phyloP scores from a whole-genome alignment of 202 grass and related monocot genomes.

The Panicum virgatum region DNA sequence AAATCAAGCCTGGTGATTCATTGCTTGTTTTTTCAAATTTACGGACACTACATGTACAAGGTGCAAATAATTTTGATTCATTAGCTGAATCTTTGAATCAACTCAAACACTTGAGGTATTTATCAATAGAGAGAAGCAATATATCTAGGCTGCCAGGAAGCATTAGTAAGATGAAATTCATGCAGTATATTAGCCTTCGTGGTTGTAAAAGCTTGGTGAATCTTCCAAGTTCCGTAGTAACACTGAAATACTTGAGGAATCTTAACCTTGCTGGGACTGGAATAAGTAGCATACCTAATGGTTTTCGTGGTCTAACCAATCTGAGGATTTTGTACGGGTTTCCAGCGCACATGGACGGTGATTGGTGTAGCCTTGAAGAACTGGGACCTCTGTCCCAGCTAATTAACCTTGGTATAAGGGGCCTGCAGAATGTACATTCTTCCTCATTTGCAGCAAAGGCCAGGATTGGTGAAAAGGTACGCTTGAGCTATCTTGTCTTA shows the following conservation, averaged over 20 bases:
- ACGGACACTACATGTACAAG: not conserved
- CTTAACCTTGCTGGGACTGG: fast-evolving
- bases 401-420: no score
- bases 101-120: slow-evolving; percentile 46
- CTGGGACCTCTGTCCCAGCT: no score
- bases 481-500: no score
- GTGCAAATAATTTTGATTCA: not conserved
- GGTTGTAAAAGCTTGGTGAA: not conserved
- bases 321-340: no score
- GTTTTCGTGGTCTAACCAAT: not conserved
- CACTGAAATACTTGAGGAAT: not conserved
- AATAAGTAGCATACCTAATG: not conserved
- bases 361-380: no score
- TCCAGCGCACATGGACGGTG: no score
- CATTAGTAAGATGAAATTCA: slow-evolving; percentile 13
- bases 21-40: no score
- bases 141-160: not conserved
- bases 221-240: slow-evolving; percentile 12
- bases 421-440: no score
- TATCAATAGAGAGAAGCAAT: fast-evolving
- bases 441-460: no score
- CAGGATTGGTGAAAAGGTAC: no score
- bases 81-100: not conserved
- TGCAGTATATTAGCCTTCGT: slow-evolving; percentile 24
- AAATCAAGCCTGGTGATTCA: no score